These are phyloP conservation scores for Auricularia sp. DNA, from an alignment of 768 basidiomycete genomes.

Conservation along the genomic window DNA sequence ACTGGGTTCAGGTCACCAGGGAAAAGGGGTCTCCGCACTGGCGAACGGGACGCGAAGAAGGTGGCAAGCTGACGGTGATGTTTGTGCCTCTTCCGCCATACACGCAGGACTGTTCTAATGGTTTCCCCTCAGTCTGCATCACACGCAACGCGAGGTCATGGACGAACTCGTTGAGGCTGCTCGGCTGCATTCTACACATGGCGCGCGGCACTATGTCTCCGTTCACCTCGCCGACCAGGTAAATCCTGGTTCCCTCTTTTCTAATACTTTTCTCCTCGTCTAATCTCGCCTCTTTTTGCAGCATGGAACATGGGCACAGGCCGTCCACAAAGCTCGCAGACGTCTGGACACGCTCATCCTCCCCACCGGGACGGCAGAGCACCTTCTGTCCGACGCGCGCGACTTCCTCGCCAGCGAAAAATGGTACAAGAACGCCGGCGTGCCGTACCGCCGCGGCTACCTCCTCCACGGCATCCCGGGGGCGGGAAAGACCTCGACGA, in stretches of 20 bases:
- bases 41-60: not conserved
- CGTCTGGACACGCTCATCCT: slow-evolving; percentile 46
- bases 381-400: slow-evolving; percentile 38
- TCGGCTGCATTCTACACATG: not conserved
- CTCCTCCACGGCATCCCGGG: slow-evolving; percentile 50
- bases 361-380: slow-evolving; percentile 35
- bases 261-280: slow-evolving; percentile 26
- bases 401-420: slow-evolving; percentile 46
- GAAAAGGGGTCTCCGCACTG: not conserved
- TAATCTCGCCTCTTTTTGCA: slow-evolving; percentile 7
- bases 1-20: slow-evolving; percentile 25
- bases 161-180: not conserved
- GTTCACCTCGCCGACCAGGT: slow-evolving; percentile 29
- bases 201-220: not conserved
- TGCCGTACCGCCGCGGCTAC: slow-evolving; percentile 49
- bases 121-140: not conserved
- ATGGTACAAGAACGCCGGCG: slow-evolving; percentile 51
- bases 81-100: not conserved
- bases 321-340: slow-evolving; percentile 36
- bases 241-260: slow-evolving; percentile 10
- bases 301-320: slow-evolving; percentile 23
- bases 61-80: not conserved
- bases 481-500: slow-evolving; percentile 49
- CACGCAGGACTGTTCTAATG: too few species aligned
- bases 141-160: not conserved